Conservation (phyloP, 495 filamentous ascomycete genomes). For the Penicillium maclennaniae region DNA sequence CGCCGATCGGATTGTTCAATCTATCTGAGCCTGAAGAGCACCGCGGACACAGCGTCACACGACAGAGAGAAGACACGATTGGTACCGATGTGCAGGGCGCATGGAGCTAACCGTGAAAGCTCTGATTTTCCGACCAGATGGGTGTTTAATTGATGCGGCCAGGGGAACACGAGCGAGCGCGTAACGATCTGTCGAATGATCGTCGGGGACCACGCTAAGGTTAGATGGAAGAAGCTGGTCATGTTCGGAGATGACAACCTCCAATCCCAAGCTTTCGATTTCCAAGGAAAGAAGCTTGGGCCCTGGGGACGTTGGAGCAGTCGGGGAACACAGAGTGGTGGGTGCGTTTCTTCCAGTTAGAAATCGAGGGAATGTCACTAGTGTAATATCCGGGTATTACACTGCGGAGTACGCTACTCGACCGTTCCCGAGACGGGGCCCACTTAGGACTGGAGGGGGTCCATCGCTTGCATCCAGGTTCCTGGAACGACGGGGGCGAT, state of each 20-base stretch:
- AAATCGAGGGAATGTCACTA: not conserved
- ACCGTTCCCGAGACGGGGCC: conserved; percentile 19
- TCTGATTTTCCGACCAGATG: conserved; percentile 5
- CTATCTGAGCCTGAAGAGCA: not conserved
- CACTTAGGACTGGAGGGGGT: conserved; percentile 6
- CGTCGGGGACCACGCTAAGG: not conserved
- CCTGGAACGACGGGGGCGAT: conserved; percentile 17
- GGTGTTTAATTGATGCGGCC: conserved; percentile 1
- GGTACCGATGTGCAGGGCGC: conserved; percentile 19
- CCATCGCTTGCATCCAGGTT: conserved; percentile 15
- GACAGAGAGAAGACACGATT: conserved; percentile 5
- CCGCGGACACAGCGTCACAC: conserved; percentile 11
- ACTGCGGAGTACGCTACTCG: conserved; percentile 16
- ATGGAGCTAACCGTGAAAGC: conserved; percentile 14
- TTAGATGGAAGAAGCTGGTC: not conserved
- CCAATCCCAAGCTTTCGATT: conserved; percentile 15
- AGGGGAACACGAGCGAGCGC: conserved; percentile 1
- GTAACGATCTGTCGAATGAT: conserved; percentile 12
- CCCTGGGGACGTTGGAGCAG: conserved; percentile 7
- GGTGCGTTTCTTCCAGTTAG: not conserved
- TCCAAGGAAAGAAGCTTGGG: conserved; percentile 17
- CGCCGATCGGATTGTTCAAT: not conserved
- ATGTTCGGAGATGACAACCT: not conserved
- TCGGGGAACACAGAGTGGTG: conserved; percentile 5
- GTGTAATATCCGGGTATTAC: conserved; percentile 9